Evolutionary conservation across 768 basidiomycete genomes (phyloP).

Genomic region (Saitozyma podzolica): DNA sequence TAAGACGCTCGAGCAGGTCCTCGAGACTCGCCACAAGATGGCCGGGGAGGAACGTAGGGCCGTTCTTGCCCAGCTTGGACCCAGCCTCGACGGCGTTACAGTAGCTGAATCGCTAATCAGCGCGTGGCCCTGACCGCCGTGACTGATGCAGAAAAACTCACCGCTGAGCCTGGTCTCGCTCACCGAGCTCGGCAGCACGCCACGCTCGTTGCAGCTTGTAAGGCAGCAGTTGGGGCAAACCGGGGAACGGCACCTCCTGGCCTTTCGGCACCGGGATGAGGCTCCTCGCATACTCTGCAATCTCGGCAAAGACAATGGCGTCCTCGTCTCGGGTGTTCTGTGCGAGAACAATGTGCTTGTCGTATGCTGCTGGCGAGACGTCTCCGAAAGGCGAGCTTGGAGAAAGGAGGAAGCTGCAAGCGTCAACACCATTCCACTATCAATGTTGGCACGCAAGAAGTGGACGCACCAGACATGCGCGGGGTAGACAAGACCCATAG

Average conservation of each 20-base stretch:
- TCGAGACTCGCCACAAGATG: slow-evolving; percentile 72
- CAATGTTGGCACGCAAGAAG: neutral
- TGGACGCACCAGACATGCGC: slow-evolving; percentile 82
- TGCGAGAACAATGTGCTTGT: slow-evolving; percentile 69
- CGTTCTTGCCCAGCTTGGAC: slow-evolving; percentile 56
- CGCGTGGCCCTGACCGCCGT: neutral
- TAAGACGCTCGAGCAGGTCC: slow-evolving; percentile 73
- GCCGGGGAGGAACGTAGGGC: slow-evolving; percentile 66
- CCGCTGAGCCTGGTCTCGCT: slow-evolving; percentile 74
- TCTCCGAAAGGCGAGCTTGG: slow-evolving; percentile 77
- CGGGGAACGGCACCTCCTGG: slow-evolving; percentile 72
- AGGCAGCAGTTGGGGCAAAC: slow-evolving; percentile 81
- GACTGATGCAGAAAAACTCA: slow-evolving; percentile 45
- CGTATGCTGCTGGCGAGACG: slow-evolving; percentile 67
- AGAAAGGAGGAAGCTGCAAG: slow-evolving; percentile 69
- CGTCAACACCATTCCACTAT: neutral
- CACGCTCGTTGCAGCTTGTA: slow-evolving; percentile 79
- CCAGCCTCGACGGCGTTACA: slow-evolving; percentile 78
- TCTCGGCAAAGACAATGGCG: slow-evolving; percentile 79
- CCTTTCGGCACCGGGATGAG: slow-evolving; percentile 72
- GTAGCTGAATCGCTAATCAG: slow-evolving; percentile 62
- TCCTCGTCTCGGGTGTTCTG: slow-evolving; percentile 56
- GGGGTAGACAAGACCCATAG: slow-evolving; percentile 74
- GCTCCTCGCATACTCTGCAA: slow-evolving; percentile 85
- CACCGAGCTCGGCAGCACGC: slow-evolving; percentile 75